These are phyloP conservation scores for Microbotryum scabiosae DNA, from an alignment of 1,284 basidiomycete species.

Conservation along the genomic window DNA sequence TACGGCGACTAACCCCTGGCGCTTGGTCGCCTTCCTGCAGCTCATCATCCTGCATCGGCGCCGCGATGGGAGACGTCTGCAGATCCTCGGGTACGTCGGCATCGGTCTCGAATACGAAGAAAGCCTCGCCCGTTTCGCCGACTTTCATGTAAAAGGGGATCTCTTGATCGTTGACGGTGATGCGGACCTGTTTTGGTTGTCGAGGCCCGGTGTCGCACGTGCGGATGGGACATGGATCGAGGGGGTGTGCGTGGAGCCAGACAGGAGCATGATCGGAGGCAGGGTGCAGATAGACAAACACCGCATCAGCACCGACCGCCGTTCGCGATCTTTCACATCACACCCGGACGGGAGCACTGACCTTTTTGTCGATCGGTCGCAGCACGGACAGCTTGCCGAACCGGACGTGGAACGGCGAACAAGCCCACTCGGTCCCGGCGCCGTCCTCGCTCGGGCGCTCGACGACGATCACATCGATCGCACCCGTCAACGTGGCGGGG, in stretches of 20 bases:
- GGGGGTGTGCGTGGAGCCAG: neutral
- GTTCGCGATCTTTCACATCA: no score
- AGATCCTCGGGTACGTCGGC: constrained; percentile 87
- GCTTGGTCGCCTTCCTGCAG: neutral
- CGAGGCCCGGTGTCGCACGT: neutral
- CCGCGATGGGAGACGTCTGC: constrained; percentile 67
- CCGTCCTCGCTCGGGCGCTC: constrained; percentile 54
- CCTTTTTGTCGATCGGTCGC: constrained; percentile 88
- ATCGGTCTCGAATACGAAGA: constrained; percentile 97
- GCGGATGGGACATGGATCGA: neutral
- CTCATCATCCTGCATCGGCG: constrained; percentile 28
- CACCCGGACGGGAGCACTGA: constrained; percentile 36
- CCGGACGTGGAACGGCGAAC: constrained; percentile 94
- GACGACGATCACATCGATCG: constrained; percentile 94
- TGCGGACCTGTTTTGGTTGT: constrained; percentile 31
- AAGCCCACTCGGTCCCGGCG: constrained; percentile 58
- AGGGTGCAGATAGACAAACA: constrained; percentile 39
- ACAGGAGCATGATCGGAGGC: constrained; percentile 47
- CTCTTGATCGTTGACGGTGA: constrained; percentile 52
- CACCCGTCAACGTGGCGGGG: constrained; percentile 86
- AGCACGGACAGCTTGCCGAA: constrained; percentile 98
- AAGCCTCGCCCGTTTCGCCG: constrained; percentile 95
- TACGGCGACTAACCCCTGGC: neutral
- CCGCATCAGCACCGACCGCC: neutral
- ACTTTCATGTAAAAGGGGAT: constrained; percentile 98